Evolutionary conservation across 768 basidiomycete species (phyloP).

Genomic region (Trametes meyenii): DNA sequence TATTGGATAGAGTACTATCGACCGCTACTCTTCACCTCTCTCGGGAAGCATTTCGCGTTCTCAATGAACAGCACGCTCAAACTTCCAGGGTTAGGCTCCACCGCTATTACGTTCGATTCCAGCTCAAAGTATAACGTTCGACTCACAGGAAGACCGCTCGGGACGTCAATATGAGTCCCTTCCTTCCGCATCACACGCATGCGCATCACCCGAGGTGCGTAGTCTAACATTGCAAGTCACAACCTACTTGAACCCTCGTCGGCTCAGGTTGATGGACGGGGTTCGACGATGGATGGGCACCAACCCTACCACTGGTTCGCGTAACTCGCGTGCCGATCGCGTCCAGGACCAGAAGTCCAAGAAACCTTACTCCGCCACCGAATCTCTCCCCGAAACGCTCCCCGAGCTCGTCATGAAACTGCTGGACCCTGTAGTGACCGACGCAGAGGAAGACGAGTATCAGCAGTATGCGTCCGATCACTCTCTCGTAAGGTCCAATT

Average conservation of each 20-base stretch:
- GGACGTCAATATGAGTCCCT: slow-evolving; percentile 75
- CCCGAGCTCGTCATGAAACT: slow-evolving; percentile 59
- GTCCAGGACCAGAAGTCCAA: slow-evolving; percentile 34
- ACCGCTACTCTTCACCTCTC: slow-evolving; percentile 78
- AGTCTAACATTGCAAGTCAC: not conserved
- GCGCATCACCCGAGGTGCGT: slow-evolving; percentile 41
- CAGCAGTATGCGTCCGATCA: slow-evolving; percentile 50
- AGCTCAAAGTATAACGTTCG: not conserved
- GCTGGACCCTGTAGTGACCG: slow-evolving; percentile 58
- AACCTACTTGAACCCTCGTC: not conserved
- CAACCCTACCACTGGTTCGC: slow-evolving; percentile 45
- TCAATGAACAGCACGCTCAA: slow-evolving; percentile 91
- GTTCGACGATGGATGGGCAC: slow-evolving; percentile 78
- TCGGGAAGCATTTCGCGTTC: slow-evolving; percentile 89
- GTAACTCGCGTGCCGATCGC: slow-evolving; percentile 43
- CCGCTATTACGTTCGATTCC: too few relatives aligned
- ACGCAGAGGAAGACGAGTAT: slow-evolving; percentile 69
- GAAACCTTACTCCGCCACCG: slow-evolving; percentile 23
- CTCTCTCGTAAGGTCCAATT: not conserved
- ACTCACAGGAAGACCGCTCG: slow-evolving; percentile 63
- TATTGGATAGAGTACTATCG: slow-evolving; percentile 92
- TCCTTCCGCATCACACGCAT: slow-evolving; percentile 56
- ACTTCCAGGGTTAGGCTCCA: slow-evolving; percentile 65
- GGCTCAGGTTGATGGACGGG: slow-evolving; percentile 69
- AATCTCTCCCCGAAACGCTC: slow-evolving; percentile 46